These are phyloP conservation scores for Plasmodium inui DNA, from an alignment of 169 alveolate genomes.

Conservation along the genomic window DNA sequence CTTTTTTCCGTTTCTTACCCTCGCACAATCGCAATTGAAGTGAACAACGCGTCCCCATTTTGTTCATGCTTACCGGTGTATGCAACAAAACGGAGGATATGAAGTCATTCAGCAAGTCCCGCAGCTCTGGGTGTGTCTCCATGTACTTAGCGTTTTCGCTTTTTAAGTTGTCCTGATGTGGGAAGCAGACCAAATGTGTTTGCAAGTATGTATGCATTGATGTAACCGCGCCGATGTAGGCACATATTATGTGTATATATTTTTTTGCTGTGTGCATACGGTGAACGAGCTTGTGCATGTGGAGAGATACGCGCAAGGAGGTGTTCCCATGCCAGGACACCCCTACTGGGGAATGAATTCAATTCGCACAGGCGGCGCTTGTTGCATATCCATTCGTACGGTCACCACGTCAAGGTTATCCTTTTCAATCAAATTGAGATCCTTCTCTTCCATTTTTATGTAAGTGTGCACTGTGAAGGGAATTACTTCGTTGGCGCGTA, in stretches of 20 bases:
- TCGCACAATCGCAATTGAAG: background rate
- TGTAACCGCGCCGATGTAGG: background rate
- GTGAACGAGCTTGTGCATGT: background rate
- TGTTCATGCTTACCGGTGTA: constrained; percentile 48
- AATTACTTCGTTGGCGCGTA: background rate
- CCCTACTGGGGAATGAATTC: background rate
- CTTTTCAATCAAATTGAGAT: constrained; percentile 63
- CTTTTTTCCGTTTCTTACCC: background rate
- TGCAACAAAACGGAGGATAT: constrained; percentile 65
- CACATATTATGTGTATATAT: constrained; percentile 3
- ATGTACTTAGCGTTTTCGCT: constrained; percentile 65
- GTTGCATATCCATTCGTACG: constrained; percentile 32
- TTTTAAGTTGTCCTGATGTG: constrained; percentile 37
- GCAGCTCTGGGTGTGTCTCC: constrained; percentile 69
- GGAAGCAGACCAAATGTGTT: constrained; percentile 4
- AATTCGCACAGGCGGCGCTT: background rate
- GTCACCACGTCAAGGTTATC: constrained; percentile 53
- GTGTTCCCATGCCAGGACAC: background rate
- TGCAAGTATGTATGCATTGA: background rate
- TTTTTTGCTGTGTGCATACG: background rate
- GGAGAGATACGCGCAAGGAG: background rate
- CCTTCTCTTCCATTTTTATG: constrained; percentile 46
- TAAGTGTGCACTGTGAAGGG: background rate
- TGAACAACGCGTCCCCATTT: background rate
- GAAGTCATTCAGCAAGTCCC: constrained; percentile 56